Percentiles rank a stretch among this genome's conserved stretches.
phyloP scores from a whole-genome alignment of 2,329 filamentous ascomycete species.

The Penicillium sp. region DNA sequence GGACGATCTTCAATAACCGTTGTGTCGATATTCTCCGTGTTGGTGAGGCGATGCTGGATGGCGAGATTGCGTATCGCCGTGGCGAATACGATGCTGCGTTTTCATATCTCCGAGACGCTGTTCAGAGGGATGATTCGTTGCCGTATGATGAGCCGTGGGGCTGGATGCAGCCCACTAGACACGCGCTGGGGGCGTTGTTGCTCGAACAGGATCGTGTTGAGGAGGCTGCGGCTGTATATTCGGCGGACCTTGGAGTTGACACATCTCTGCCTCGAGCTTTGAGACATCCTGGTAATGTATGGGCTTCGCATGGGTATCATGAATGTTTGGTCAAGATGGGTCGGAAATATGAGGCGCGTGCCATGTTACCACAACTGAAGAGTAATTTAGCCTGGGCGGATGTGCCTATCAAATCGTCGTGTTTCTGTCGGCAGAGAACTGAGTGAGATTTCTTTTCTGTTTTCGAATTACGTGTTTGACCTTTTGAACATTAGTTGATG shows the following conservation, averaged over 20 bases:
- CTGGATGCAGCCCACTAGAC: constrained; percentile 73
- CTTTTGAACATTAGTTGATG: too few species aligned
- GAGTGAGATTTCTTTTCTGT: neutral
- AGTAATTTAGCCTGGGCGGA: constrained; percentile 56
- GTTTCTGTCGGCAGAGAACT: constrained; percentile 50
- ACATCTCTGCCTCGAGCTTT: constrained; percentile 61
- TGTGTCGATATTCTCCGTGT: constrained; percentile 63
- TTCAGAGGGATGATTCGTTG: constrained; percentile 60
- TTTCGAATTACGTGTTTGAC: neutral
- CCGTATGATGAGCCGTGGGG: constrained; percentile 75
- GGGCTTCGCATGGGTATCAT: constrained; percentile 70
- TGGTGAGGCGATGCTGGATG: constrained; percentile 63
- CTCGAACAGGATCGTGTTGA: constrained; percentile 61
- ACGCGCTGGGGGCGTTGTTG: constrained; percentile 67
- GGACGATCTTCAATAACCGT: constrained; percentile 68
- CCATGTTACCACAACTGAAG: constrained; percentile 50
- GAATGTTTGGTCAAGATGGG: constrained; percentile 63
- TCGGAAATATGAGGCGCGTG: constrained; percentile 45
- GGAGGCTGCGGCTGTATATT: constrained; percentile 57
- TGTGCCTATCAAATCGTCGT: constrained; percentile 58
- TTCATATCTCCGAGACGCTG: constrained; percentile 54
- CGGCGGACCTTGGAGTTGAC: constrained; percentile 60
- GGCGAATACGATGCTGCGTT: constrained; percentile 61
- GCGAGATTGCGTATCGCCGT: constrained; percentile 68
- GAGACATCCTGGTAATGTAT: constrained; percentile 70